Percentiles rank a stretch among this genome's conserved stretches.
Evolutionary conservation across 345 rosid genomes (phyloP).

Genomic region (Durio zibethinus): DNA sequence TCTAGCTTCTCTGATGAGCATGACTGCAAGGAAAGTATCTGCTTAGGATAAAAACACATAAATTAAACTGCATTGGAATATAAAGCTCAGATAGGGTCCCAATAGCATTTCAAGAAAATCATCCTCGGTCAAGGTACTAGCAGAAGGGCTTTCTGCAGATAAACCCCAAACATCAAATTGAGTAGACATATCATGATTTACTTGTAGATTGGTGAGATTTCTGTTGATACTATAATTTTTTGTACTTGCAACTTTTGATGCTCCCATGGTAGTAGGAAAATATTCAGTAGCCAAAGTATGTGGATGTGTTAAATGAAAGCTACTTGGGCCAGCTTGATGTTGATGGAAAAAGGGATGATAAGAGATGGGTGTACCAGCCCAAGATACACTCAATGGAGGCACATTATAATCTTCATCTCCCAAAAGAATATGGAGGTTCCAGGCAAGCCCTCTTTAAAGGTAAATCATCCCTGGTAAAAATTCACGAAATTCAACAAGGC

Average conservation of each 20-base stretch:
- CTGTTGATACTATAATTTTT: conserved; percentile 25
- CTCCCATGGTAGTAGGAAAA: conserved; percentile 32
- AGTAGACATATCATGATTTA: conserved; percentile 42
- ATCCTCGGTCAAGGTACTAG: conserved; percentile 75
- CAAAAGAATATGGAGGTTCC: conserved; percentile 52
- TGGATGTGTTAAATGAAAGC: conserved; percentile 44
- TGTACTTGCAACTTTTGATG: conserved; percentile 38
- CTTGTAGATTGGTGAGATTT: conserved; percentile 31
- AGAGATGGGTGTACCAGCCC: conserved; percentile 41
- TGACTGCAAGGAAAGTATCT: background rate
- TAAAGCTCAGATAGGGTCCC: conserved; percentile 23
- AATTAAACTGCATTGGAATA: background rate
- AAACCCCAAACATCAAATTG: conserved; percentile 66
- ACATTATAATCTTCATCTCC: conserved; percentile 54
- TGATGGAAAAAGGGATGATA: conserved; percentile 48
- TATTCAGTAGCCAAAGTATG: conserved; percentile 40
- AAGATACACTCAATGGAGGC: conserved; percentile 32
- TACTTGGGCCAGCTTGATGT: conserved; percentile 53
- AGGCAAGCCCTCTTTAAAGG: conserved; percentile 48
- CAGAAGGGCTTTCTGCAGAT: conserved; percentile 77
- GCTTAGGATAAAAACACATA: background rate
- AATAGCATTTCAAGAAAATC: conserved; percentile 94
- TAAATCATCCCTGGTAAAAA: conserved; percentile 46
- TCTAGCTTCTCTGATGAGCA: conserved; percentile 9
- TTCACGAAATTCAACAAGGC: conserved; percentile 20